Base-by-base conservation (phyloP, 2,329 filamentous ascomycete species). In the Epichloe scottii region DNA sequence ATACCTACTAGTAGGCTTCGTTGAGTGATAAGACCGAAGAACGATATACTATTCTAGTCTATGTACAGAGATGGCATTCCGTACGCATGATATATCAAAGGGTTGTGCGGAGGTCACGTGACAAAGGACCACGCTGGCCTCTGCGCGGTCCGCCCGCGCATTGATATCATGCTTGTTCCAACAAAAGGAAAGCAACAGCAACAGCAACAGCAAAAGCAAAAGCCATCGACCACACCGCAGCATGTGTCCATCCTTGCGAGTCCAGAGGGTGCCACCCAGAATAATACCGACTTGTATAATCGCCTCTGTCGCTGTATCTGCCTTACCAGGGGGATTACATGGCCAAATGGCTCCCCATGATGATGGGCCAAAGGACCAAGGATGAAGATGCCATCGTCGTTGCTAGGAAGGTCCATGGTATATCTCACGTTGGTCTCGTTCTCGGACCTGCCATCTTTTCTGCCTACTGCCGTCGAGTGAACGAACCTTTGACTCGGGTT, bases 401-500 rank as follows among this genome's bases (percentile, higher is more conserved):
- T 2, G 38, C 38, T 15, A 40, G 11, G 17, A 40, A 15, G 17
- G 11, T 14, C 38, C 11, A 40, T 40, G 11, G 38, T 15, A 56
- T 53, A 23, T 23, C 21, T 23, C 21, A 23, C 4, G 21, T 4
- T 23, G 21, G 21, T 23, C 21, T 51, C 46, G 2, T 42, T 1
- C 23, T 49, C 5, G 10, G 37, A 38, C 44, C 44, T 11, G 14
- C 48, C 30, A 4, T 26, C 3, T 40, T 23, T 17, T 17, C 42
- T 35, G 11, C 35, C 35, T 17, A 56, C 46, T 21, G n/a, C 42
- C 14, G 23, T 35, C 8, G 21, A 23, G 21, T 23, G 21, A 23
- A 23, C 38, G 35, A 3, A 41, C 37, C 55, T 57, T 54, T 59
- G 58, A 5, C 54, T 59, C 19, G 58, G 58, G 19, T 59, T 57